Evolutionary conservation across 306 rosid species (phyloP).

Genomic region (Citrullus mucosospermus): DNA sequence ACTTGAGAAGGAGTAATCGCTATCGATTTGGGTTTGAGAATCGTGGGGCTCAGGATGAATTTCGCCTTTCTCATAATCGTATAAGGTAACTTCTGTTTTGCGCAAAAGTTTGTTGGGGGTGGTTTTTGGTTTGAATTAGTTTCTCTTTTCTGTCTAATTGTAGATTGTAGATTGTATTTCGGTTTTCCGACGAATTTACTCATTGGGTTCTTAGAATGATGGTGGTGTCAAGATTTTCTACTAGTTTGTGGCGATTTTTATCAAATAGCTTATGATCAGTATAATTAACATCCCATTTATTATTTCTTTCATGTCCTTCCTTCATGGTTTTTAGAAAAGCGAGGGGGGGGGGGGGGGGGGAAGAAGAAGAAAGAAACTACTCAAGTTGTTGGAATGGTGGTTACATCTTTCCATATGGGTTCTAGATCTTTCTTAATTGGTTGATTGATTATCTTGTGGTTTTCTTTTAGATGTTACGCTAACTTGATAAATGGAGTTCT

Average conservation of each 20-base stretch:
- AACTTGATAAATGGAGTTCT: neutral
- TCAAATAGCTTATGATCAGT: neutral
- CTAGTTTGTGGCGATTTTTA: neutral
- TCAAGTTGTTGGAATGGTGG: neutral
- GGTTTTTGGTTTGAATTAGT: neutral
- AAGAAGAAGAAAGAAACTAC: neutral
- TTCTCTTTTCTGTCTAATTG: neutral
- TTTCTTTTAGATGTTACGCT: neutral
- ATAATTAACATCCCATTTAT: neutral
- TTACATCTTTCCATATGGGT: neutral
- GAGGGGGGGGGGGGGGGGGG: too few relatives aligned
- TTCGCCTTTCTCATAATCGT: constrained; percentile 1
- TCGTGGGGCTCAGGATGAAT: constrained; percentile 11
- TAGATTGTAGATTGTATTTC: neutral
- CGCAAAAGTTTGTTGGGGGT: neutral
- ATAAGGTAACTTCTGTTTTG: constrained; percentile 20
- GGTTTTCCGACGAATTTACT: neutral
- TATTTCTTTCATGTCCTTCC: neutral
- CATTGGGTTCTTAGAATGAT: neutral
- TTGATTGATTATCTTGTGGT: neutral
- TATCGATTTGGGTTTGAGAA: constrained; percentile 2
- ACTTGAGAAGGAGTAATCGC: constrained; percentile 14
- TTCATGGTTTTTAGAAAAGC: neutral
- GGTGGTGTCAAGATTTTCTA: neutral
- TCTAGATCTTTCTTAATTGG: neutral